phyloP scores from a whole-genome alignment of 2,329 filamentous ascomycete genomes.

The Talaromyces sp. region DNA sequence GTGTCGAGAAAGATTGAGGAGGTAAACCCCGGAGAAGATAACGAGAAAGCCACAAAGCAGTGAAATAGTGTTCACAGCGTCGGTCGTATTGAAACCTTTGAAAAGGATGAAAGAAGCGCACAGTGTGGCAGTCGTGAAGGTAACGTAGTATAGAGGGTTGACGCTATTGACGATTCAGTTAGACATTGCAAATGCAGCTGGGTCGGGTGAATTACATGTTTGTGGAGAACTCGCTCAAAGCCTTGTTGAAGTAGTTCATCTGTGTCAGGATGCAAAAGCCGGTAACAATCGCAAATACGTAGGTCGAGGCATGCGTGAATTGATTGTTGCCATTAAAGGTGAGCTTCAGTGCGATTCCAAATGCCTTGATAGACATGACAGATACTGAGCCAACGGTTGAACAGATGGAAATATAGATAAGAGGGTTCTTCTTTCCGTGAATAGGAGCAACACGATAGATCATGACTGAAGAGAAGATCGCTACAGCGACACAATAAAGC shows the following conservation, averaged over 20 bases:
- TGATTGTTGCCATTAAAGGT: slow-evolving; percentile 93
- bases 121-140: slow-evolving; percentile 91
- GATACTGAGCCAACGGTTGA: slow-evolving; percentile 95
- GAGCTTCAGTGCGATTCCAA: slow-evolving; percentile 94
- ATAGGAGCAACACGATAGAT: slow-evolving; percentile 90
- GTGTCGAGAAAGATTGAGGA: slow-evolving; percentile 88
- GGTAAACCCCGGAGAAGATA: slow-evolving; percentile 92
- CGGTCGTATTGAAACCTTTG: slow-evolving; percentile 91
- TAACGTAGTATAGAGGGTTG: slow-evolving; percentile 95
- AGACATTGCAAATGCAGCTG: background rate
- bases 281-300: slow-evolving; percentile 93
- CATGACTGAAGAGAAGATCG: slow-evolving; percentile 84
- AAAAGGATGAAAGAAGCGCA: slow-evolving; percentile 95
- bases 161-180: slow-evolving; percentile 56
- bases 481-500: slow-evolving; percentile 75
- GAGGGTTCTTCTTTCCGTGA: slow-evolving; percentile 90
- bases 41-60: slow-evolving; percentile 89
- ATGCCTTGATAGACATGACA: slow-evolving; percentile 98
- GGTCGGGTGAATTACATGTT: slow-evolving; percentile 69
- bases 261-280: slow-evolving; percentile 92
- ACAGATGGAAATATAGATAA: slow-evolving; percentile 97
- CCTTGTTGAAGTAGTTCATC: slow-evolving; percentile 99
- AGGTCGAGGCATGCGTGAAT: slow-evolving; percentile 90
- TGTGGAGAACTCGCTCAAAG: slow-evolving; percentile 90
- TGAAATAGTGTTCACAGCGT: slow-evolving; percentile 86